Conservation (phyloP, 2,329 filamentous ascomycete species). For the Lizonia empirigonia region DNA sequence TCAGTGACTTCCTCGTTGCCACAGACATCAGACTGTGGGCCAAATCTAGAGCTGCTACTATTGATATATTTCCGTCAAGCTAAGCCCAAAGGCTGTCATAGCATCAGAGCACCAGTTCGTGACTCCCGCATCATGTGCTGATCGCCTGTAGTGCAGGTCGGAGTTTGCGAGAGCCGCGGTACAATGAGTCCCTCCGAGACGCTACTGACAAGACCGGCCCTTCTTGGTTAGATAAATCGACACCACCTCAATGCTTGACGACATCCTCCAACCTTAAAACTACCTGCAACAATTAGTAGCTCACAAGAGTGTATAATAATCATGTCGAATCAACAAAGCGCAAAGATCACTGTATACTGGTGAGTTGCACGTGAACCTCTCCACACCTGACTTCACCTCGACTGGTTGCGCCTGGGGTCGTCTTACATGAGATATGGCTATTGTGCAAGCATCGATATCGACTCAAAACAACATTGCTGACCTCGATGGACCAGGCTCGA, state of each 20-base stretch:
- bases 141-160: slow-evolving; percentile 1
- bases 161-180: slow-evolving; percentile 7
- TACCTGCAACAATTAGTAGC: too few species aligned
- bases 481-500: slow-evolving; percentile 68
- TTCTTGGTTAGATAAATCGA: slow-evolving; percentile 6
- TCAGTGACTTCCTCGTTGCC: not conserved
- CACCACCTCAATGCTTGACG: not conserved
- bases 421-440: not conserved
- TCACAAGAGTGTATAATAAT: not conserved
- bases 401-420: not conserved
- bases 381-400: not conserved
- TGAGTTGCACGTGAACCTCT: slow-evolving; percentile 25
- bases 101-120: too few species aligned
- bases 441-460: not conserved
- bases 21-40: not conserved
- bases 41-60: not conserved
- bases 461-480: slow-evolving; percentile 1
- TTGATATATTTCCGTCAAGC: not conserved
- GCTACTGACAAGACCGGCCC: not conserved
- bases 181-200: slow-evolving; percentile 3
- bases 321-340: slow-evolving; percentile 37
- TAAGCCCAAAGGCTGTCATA: not conserved
- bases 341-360: slow-evolving; percentile 47
- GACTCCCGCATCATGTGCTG: slow-evolving; percentile 1
- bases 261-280: too few species aligned